Percentiles rank a stretch among this genome's conserved stretches.
Evolutionary conservation across 352 stramenopile genomes (phyloP).

Genomic region (Globisporangium sylvaticum): DNA sequence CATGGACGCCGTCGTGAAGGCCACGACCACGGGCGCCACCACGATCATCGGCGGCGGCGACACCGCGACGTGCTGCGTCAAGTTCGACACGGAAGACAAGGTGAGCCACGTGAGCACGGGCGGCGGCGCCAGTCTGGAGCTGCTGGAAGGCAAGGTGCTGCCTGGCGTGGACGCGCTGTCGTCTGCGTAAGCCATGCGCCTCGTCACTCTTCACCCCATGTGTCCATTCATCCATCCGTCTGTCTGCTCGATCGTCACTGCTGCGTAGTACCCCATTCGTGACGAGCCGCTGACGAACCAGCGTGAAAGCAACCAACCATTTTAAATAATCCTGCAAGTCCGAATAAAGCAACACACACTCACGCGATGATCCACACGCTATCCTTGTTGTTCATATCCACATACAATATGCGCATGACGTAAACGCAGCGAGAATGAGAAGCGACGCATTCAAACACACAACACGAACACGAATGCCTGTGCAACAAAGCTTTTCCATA

Average conservation of each 20-base stretch:
- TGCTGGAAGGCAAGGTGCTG: constrained; percentile 98
- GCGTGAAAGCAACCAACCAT: background rate
- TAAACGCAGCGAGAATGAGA: background rate
- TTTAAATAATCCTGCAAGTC: constrained; percentile 2
- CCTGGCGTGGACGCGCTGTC: constrained; percentile 96
- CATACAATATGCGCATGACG: background rate
- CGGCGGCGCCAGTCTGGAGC: constrained; percentile 94
- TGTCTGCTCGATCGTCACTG: background rate
- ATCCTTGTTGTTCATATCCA: background rate
- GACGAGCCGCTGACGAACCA: background rate
- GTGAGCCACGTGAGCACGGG: constrained; percentile 91
- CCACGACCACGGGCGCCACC: constrained; percentile 91
- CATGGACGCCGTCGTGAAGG: constrained; percentile 95
- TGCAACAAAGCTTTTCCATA: constrained; percentile 8
- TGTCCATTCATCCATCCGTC: background rate
- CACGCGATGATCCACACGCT: background rate
- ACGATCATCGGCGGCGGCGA: constrained; percentile 99
- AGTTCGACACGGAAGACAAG: constrained; percentile 88
- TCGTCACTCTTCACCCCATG: background rate
- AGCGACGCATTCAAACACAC: background rate
- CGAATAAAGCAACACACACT: background rate
- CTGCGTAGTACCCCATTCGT: background rate
- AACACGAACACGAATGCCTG: background rate
- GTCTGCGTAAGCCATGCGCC: constrained; percentile 34
- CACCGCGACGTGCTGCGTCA: constrained; percentile 89